Conservation (phyloP, 208 protist species). For the Entamoeba moshkovskii region DNA sequence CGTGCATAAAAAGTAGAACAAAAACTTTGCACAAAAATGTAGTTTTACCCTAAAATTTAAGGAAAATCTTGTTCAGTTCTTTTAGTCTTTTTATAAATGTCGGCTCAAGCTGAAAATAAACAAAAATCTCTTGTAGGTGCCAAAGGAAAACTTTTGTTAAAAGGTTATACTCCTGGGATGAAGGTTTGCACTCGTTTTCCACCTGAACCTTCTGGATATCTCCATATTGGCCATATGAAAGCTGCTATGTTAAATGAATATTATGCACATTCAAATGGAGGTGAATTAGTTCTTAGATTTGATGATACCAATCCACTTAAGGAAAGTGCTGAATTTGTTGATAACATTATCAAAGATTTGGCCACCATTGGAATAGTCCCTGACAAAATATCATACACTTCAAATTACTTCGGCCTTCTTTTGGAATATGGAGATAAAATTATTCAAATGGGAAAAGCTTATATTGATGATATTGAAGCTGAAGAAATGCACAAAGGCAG, state of each 20-base stretch:
- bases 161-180: constrained; percentile 11
- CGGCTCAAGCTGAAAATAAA: neutral
- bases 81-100: too few relatives aligned
- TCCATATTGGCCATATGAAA: constrained; percentile 93
- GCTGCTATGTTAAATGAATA: constrained; percentile 87
- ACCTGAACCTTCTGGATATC: constrained; percentile 81
- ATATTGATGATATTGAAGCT: constrained; percentile 79
- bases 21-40: too few relatives aligned
- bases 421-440: constrained; percentile 64
- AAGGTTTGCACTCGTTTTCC: constrained; percentile 79
- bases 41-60: too few relatives aligned
- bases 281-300: constrained; percentile 89
- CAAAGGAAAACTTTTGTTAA: neutral
- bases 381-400: constrained; percentile 70
- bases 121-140: neutral
- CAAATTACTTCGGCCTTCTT: constrained; percentile 85
- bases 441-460: constrained; percentile 67
- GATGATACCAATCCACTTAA: constrained; percentile 98
- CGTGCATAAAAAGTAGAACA: too few relatives aligned
- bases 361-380: constrained; percentile 63
- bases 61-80: too few relatives aligned
- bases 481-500: constrained; percentile 67
- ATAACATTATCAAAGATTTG: constrained; percentile 79
- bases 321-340: constrained; percentile 79
- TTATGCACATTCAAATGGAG: constrained; percentile 77